Evolutionary conservation across 306 rosid genomes (phyloP).

Genomic region (Hippophae tibetana): DNA sequence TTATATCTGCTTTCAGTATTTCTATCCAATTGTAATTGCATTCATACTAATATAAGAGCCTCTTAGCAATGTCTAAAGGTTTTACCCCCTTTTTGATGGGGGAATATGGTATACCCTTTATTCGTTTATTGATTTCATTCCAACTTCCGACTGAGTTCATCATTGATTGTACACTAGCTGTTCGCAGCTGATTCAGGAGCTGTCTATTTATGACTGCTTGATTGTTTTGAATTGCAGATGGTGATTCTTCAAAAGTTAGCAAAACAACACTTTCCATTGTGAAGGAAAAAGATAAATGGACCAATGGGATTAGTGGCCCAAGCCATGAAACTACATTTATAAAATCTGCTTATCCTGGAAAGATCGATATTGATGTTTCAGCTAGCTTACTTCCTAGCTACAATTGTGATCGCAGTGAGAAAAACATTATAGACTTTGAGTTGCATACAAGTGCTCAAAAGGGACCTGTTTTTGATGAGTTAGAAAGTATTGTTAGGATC

Average conservation of each 20-base stretch:
- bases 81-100: too few species aligned
- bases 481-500: slow-evolving; percentile 71
- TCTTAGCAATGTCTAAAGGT: too few species aligned
- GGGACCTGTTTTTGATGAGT: slow-evolving; percentile 72
- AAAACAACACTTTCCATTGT: slow-evolving; percentile 30
- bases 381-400: slow-evolving; percentile 52
- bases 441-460: slow-evolving; percentile 53
- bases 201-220: slow-evolving; percentile 19
- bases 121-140: too few species aligned
- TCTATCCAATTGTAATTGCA: too few species aligned
- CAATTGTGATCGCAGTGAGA: slow-evolving; percentile 52
- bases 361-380: slow-evolving; percentile 51
- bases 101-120: too few species aligned
- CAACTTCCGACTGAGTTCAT: too few species aligned
- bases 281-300: slow-evolving; percentile 53
- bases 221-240: slow-evolving; percentile 40
- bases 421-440: slow-evolving; percentile 45
- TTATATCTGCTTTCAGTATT: too few species aligned
- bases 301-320: slow-evolving; percentile 55
- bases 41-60: too few species aligned
- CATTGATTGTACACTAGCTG: not conserved
- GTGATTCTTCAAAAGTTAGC: slow-evolving; percentile 58
- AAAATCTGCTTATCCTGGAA: slow-evolving; percentile 58
- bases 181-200: slow-evolving; percentile 9
- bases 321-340: slow-evolving; percentile 78